Evolutionary conservation across 805 yeast genomes (phyloP), one percentile per base, ranked within the genome.

Genomic region (Torulaspora microellipsoides): DNA sequence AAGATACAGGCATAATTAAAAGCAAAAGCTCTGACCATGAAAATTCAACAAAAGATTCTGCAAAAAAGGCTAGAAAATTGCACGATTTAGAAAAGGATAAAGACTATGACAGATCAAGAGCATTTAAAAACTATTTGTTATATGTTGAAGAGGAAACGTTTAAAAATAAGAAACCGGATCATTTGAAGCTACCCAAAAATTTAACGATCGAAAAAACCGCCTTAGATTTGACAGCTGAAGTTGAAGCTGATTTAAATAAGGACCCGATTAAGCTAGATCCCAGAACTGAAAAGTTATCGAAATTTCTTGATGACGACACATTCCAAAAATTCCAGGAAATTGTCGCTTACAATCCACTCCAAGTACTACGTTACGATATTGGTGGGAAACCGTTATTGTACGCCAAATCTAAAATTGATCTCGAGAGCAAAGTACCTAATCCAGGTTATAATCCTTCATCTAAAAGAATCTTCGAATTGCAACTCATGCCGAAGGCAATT

Each of bases 401-500:
- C 63, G 77, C 84, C 12, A 56, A 65, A 17, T 64, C 71, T 14
- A 66, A 74, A 35, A 68, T 78, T 11, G 46, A 53, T 33, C 56
- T 51, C 5, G 58, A 56, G 47, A 52, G 59, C 35, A 57, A 64
- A 9, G 66, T 85, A 8, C 88, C 95, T 9, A 64, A 55, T 0
- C 85, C 86, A 3, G 74, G 76, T 1, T 80, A 68, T 52, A 77
- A 83, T 47, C 86, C 87, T 6, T 65, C 80, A 28, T 72, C 82
- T 14, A 33, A 48, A 11, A 73, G 91, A 52, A 76, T 75, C 27
- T 85, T 88, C 58, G 99, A 93, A 64, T 67, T 91, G 45, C 99
- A 93, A 61, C 64, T 93, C 42, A 91, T 91, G 97, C 99, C 99
- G 2, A 87, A 87, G 60, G 78, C 89, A 41, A 91, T 93, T 41